These are phyloP conservation scores for Xerocomellus amylosporus DNA, from an alignment of 768 basidiomycete genomes.

Conservation along the genomic window DNA sequence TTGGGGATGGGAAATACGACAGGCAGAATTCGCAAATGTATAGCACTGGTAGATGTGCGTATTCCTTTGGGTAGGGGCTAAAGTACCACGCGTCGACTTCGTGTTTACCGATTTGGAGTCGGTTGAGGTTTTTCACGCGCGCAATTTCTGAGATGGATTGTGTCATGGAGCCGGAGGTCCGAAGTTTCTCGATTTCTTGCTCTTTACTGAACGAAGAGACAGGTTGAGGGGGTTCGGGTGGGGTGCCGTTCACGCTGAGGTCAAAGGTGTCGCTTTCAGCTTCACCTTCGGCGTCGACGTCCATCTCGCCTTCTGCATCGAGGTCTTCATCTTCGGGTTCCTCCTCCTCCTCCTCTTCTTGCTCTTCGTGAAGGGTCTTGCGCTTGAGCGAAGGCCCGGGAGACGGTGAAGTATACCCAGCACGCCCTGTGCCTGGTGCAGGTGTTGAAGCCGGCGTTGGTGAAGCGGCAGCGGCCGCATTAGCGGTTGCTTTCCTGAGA, in stretches of 20 bases:
- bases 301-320: slow-evolving; percentile 46
- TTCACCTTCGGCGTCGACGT: slow-evolving; percentile 46
- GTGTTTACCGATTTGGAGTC: slow-evolving; percentile 92
- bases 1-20: slow-evolving; percentile 83
- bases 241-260: slow-evolving; percentile 46
- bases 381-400: slow-evolving; percentile 65
- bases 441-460: slow-evolving; percentile 52
- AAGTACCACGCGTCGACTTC: slow-evolving; percentile 99
- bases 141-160: slow-evolving; percentile 98
- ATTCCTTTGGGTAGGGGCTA: slow-evolving; percentile 98
- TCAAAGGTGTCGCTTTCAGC: slow-evolving; percentile 69
- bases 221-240: slow-evolving; percentile 51
- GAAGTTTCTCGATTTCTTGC: slow-evolving; percentile 97
- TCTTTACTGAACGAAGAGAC: slow-evolving; percentile 85
- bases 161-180: slow-evolving; percentile 98
- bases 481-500: slow-evolving; percentile 66
- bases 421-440: slow-evolving; percentile 32
- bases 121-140: slow-evolving; percentile 96
- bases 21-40: slow-evolving; percentile 99
- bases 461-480: slow-evolving; percentile 65
- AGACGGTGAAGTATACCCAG: slow-evolving; percentile 50
- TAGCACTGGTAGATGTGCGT: slow-evolving; percentile 89
- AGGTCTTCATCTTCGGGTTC: slow-evolving; percentile 48
- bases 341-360: slow-evolving; percentile 59
- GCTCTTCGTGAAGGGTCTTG: slow-evolving; percentile 61